Evolutionary conservation across 257 asterid species (phyloP).

Genomic region (Solanum chiquidenum): DNA sequence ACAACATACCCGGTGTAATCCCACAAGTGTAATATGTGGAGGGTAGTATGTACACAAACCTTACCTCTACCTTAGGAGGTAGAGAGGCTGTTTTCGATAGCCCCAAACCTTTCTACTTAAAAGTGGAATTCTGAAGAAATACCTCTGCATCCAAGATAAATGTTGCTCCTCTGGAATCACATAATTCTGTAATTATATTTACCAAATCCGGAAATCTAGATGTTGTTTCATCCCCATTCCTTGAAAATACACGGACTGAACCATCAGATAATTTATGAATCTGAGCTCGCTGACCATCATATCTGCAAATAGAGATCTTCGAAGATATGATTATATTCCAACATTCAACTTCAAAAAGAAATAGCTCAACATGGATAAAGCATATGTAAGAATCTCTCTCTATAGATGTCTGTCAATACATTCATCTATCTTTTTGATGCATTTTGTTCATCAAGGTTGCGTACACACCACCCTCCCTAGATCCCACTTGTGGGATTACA

Average conservation of each 20-base stretch:
- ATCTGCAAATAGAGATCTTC: constrained; percentile 36
- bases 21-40: neutral
- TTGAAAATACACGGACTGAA: constrained; percentile 61
- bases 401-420: neutral
- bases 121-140: constrained; percentile 6
- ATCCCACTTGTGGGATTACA: neutral
- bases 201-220: constrained; percentile 71
- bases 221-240: constrained; percentile 90
- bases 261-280: constrained; percentile 70
- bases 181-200: constrained; percentile 43
- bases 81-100: neutral
- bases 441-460: neutral
- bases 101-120: neutral
- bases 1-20: neutral
- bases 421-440: neutral
- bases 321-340: neutral
- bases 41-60: neutral
- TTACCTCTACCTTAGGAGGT: neutral
- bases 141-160: constrained; percentile 91
- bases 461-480: neutral
- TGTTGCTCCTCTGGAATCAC: constrained; percentile 30
- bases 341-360: neutral
- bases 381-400: neutral
- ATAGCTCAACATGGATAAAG: neutral
- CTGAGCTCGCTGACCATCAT: constrained; percentile 96